Conservation (phyloP, 129 eudicot genomes). For the Scalesia atractyloides region DNA sequence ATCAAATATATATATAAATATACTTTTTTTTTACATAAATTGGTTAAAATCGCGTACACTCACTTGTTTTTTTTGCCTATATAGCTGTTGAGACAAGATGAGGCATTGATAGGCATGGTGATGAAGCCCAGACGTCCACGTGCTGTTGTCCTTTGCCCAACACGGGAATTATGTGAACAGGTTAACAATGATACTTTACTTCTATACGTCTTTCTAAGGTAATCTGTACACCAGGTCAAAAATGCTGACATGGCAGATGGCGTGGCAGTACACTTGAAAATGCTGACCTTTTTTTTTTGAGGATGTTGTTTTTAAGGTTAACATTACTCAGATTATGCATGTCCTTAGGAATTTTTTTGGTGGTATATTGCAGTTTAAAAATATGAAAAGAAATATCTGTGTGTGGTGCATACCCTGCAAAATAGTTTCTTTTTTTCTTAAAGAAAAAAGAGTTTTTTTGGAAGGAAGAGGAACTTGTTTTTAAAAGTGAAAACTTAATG, state of each 20-base stretch:
- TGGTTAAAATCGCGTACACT: no score
- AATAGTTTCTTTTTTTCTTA: neutral
- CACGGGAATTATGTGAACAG: slow-evolving; percentile 96
- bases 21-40: no score
- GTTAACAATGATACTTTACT: slow-evolving; percentile 33
- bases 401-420: neutral
- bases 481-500: neutral
- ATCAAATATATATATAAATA: no score
- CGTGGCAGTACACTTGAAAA: neutral
- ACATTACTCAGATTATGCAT: slow-evolving; percentile 1
- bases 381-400: neutral
- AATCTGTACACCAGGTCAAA: neutral
- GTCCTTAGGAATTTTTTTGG: neutral
- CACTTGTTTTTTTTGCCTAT: neutral
- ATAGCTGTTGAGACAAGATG: slow-evolving; percentile 74
- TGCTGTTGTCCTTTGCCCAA: slow-evolving; percentile 88
- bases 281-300: neutral
- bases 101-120: slow-evolving; percentile 66
- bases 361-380: neutral
- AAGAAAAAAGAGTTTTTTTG: neutral
- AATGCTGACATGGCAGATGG: neutral
- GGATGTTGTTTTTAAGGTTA: neutral
- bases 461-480: no score
- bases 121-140: slow-evolving; percentile 97
- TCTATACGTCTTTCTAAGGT: neutral